Conservation (phyloP, 306 rosid species). For the Elaeagnus macrophylla region DNA sequence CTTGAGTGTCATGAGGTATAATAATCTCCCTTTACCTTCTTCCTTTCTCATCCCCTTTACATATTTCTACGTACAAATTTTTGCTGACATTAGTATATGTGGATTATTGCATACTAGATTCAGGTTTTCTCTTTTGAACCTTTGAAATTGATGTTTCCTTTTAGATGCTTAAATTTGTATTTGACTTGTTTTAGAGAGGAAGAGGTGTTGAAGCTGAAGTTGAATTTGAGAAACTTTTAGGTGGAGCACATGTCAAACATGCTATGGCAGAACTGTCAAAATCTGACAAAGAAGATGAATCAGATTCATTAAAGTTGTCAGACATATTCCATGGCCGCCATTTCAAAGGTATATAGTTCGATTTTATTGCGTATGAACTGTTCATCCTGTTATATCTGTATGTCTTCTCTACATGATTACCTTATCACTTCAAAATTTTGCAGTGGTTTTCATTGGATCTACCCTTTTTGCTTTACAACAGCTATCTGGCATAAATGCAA, state of each 20-base stretch:
- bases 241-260: slow-evolving; percentile 59
- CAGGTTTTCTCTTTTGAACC: slow-evolving; percentile 2
- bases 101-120: neutral
- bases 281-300: slow-evolving; percentile 58
- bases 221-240: slow-evolving; percentile 63
- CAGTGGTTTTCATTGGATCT: slow-evolving; percentile 84
- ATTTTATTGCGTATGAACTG: neutral
- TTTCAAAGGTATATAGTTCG: slow-evolving; percentile 37
- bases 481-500: slow-evolving; percentile 84
- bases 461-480: slow-evolving; percentile 82
- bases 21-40: too few relatives aligned
- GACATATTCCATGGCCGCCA: slow-evolving; percentile 54
- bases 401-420: slow-evolving; percentile 23
- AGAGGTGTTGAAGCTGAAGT: slow-evolving; percentile 65
- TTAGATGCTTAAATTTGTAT: slow-evolving; percentile 16
- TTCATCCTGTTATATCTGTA: slow-evolving; percentile 2
- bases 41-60: too few relatives aligned
- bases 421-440: slow-evolving; percentile 41
- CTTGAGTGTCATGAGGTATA: too few relatives aligned
- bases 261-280: slow-evolving; percentile 62
- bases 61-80: too few relatives aligned
- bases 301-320: slow-evolving; percentile 32
- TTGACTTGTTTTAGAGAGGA: slow-evolving; percentile 53
- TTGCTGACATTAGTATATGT: neutral
- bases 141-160: slow-evolving; percentile 6